These are phyloP conservation scores for Eucalyptus tenuipes DNA, from an alignment of 345 rosid genomes.

Conservation along the genomic window DNA sequence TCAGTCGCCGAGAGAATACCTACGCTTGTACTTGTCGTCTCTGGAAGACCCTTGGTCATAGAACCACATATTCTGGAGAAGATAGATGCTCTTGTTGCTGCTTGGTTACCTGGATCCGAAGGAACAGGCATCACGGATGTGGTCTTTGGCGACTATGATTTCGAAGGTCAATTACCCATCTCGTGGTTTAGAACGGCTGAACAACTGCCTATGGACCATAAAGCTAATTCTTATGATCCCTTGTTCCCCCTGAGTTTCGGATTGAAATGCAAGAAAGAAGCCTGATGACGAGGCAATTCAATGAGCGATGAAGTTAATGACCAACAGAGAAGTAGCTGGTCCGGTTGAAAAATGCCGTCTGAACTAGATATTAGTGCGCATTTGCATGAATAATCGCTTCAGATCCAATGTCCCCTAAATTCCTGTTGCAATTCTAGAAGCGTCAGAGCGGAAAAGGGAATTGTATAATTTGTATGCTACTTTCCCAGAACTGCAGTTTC, in stretches of 20 bases:
- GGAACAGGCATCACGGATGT: slow-evolving; percentile 61
- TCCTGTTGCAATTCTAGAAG: not conserved
- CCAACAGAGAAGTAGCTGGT: not conserved
- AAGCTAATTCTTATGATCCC: slow-evolving; percentile 39
- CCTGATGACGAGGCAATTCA: not conserved
- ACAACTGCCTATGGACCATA: slow-evolving; percentile 36
- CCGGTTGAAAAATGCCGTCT: not conserved
- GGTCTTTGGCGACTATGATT: slow-evolving; percentile 53
- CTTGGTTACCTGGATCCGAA: slow-evolving; percentile 90
- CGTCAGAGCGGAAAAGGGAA: not conserved
- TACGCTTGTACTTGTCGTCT: slow-evolving; percentile 44
- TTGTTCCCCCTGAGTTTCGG: slow-evolving; percentile 69
- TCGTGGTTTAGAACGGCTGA: slow-evolving; percentile 54
- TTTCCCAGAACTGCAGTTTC: not conserved
- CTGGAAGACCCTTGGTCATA: slow-evolving; percentile 70
- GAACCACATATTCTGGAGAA: slow-evolving; percentile 48
- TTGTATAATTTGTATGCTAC: not conserved
- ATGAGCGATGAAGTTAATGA: not conserved
- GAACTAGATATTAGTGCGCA: not conserved
- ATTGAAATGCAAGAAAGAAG: slow-evolving; percentile 6
- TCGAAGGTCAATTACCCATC: slow-evolving; percentile 53
- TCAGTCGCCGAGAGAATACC: slow-evolving; percentile 48
- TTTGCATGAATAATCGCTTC: not conserved
- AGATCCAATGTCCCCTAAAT: not conserved
- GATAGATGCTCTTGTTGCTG: slow-evolving; percentile 59